Evolutionary conservation across 1,284 basidiomycete genomes (phyloP).

Genomic region (Microbotryum violaceum): DNA sequence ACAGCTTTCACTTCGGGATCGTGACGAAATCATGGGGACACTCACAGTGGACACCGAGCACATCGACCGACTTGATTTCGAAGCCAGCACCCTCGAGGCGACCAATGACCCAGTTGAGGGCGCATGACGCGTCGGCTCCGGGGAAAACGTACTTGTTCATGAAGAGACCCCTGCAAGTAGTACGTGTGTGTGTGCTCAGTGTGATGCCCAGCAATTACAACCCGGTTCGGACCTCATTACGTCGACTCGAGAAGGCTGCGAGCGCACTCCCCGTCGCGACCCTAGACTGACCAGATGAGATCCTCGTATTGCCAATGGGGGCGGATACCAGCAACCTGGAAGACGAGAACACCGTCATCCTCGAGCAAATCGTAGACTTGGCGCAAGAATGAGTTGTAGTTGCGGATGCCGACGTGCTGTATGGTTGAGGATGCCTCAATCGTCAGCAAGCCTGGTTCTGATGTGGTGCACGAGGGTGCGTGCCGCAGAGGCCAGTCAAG

Average conservation of each 20-base stretch:
- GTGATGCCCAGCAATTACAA: neutral
- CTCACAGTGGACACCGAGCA: slow-evolving; percentile 52
- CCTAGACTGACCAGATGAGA: slow-evolving; percentile 68
- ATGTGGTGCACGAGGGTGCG: too few species aligned
- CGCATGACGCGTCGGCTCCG: slow-evolving; percentile 90
- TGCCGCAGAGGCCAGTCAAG: neutral
- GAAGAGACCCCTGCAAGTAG: slow-evolving; percentile 59
- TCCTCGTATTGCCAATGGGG: slow-evolving; percentile 97
- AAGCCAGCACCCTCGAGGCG: slow-evolving; percentile 83
- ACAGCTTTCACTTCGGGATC: neutral
- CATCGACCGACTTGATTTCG: slow-evolving; percentile 93
- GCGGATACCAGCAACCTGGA: slow-evolving; percentile 93
- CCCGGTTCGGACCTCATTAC: neutral
- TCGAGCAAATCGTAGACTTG: slow-evolving; percentile 90
- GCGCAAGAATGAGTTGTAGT: slow-evolving; percentile 79
- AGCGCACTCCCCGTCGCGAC: neutral
- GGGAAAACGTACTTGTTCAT: slow-evolving; percentile 71
- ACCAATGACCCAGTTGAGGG: slow-evolving; percentile 88
- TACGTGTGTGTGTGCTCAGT: slow-evolving; percentile 4
- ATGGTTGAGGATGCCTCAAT: neutral
- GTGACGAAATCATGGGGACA: neutral
- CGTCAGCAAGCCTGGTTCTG: slow-evolving; percentile 9
- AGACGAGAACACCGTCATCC: slow-evolving; percentile 88
- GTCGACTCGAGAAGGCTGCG: neutral
- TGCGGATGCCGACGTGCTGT: slow-evolving; percentile 87